These are phyloP conservation scores for Saccharomyces hybrid DNA, from an alignment of 1,139 yeast genomes.

Conservation along the genomic window DNA sequence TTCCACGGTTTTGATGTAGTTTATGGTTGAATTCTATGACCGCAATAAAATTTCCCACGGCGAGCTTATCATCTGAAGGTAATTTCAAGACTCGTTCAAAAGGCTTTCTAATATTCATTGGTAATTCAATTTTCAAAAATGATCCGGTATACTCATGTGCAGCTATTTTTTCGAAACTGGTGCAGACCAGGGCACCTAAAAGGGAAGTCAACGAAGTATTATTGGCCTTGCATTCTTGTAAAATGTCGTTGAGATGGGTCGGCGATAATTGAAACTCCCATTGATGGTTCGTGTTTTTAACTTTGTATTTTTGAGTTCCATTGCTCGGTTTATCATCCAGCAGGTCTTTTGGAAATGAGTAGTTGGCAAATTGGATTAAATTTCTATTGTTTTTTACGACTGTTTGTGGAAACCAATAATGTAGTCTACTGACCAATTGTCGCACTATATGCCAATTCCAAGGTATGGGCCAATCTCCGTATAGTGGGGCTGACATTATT, in stretches of 20 bases:
- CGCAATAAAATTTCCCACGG: slow-evolving; percentile 24
- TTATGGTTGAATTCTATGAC: slow-evolving; percentile 11
- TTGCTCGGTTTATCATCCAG: slow-evolving; percentile 2
- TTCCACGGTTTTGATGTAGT: slow-evolving; percentile 2
- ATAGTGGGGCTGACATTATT: slow-evolving; percentile 11
- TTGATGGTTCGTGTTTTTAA: slow-evolving; percentile 21
- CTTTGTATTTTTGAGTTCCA: slow-evolving; percentile 1
- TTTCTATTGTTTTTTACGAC: slow-evolving; percentile 8
- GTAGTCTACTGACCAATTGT: slow-evolving; percentile 8
- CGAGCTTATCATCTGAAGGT: slow-evolving; percentile 7
- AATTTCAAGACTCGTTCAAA: slow-evolving; percentile 10
- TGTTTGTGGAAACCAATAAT: slow-evolving; percentile 10
- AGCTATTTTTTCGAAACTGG: slow-evolving; percentile 9
- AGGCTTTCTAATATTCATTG: slow-evolving; percentile 23
- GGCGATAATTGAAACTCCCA: slow-evolving; percentile 12
- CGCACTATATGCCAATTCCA: slow-evolving; percentile 14
- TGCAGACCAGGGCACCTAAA: slow-evolving; percentile 15
- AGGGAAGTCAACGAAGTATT: slow-evolving; percentile 23
- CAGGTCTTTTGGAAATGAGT: slow-evolving; percentile 16
- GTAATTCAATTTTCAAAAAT: slow-evolving; percentile 18
- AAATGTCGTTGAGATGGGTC: slow-evolving; percentile 9
- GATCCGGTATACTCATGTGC: slow-evolving; percentile 11
- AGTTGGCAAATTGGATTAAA: slow-evolving; percentile 16
- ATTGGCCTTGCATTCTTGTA: slow-evolving; percentile 17
- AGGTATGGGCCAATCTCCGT: slow-evolving; percentile 16